Evolutionary conservation across 2,329 filamentous ascomycete genomes (phyloP), one percentile per base, ranked within the genome.

Genomic region (Sporothrix luriei): DNA sequence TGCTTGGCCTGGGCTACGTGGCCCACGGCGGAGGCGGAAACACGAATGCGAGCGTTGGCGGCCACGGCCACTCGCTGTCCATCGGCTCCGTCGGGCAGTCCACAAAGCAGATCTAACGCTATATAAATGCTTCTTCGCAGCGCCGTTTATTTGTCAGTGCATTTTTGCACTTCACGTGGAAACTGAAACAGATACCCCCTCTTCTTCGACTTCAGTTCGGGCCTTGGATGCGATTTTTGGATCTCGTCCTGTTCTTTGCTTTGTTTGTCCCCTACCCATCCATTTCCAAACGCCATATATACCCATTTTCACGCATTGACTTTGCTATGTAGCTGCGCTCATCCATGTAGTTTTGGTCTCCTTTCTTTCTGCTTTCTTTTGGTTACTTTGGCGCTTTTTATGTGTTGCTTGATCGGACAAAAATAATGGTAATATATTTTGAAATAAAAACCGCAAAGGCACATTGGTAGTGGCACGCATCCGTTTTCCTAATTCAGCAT

Each of bases 1-100:
- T 79, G 3, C 72, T 80, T 13, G 78, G 78, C 0, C 70, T 80
- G 1, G 76, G 76, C 2, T 62, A 38, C 16, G 38, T 16, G 4
- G 43, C 40, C 13, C 48, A 72, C 14, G 70, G 55, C 33, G 38
- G 55, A 33, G 70, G 55, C 24, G 38, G 55, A 33, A 57, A 49
- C 21, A 33, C 64, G 7, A 14, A 9, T 29, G 16, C 29, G 24
- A 33, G 33, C 33, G 6, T 16, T 13, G 40, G 11, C 51, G 57
- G 57, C 10, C 76, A 78, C 62, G 76, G 54, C 19, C 72, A 68
- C 59, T 69, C 70, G 5, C 11, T 64, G 3, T 70, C 65, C 16
- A 46, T 69, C 11, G 61, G 67, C 24, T 51, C 65, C 11, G 48
- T 69, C 16, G 66, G 68, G 11, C 62, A 61, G 26, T 19, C 16